A percentile compares a stretch with the other conserved stretches of the same genome.
These are phyloP conservation scores for Globisporangium heterothallicum DNA, from an alignment of 352 stramenopile genomes.

Conservation along the genomic window DNA sequence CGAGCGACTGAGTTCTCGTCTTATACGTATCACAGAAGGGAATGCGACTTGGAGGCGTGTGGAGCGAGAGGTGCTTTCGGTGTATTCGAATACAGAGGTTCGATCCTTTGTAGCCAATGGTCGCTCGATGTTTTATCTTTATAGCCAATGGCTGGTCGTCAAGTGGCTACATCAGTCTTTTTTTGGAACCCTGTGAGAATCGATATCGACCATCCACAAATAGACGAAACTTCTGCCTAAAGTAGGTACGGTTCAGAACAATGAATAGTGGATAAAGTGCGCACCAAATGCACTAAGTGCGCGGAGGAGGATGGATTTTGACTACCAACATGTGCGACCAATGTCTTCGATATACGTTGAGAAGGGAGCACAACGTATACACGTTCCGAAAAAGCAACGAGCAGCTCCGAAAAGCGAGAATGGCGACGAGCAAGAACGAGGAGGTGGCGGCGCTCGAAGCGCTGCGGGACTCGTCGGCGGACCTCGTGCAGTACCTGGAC, in stretches of 20 bases:
- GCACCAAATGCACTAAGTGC: too few species aligned
- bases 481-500: slow-evolving; percentile 72
- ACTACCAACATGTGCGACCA: background rate
- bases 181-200: background rate
- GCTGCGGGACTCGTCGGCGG: slow-evolving; percentile 67
- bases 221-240: slow-evolving; percentile 2
- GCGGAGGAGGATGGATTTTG: background rate
- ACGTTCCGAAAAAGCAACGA: too few species aligned
- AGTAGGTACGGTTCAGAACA: background rate
- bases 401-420: background rate
- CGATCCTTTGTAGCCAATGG: too few species aligned
- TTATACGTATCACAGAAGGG: too few species aligned
- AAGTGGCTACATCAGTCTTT: too few species aligned
- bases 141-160: too few species aligned
- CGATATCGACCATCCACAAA: background rate
- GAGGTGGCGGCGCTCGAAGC: slow-evolving; percentile 75
- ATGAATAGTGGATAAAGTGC: background rate
- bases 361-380: too few species aligned
- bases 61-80: background rate
- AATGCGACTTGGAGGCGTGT: background rate
- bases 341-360: background rate
- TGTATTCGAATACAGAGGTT: background rate
- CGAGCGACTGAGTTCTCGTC: background rate
- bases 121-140: too few species aligned
- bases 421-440: slow-evolving; percentile 62